Evolutionary conservation across 1,284 basidiomycete genomes (phyloP), one percentile per base, ranked within the genome.

Genomic region (Microbotryum scabiosae): DNA sequence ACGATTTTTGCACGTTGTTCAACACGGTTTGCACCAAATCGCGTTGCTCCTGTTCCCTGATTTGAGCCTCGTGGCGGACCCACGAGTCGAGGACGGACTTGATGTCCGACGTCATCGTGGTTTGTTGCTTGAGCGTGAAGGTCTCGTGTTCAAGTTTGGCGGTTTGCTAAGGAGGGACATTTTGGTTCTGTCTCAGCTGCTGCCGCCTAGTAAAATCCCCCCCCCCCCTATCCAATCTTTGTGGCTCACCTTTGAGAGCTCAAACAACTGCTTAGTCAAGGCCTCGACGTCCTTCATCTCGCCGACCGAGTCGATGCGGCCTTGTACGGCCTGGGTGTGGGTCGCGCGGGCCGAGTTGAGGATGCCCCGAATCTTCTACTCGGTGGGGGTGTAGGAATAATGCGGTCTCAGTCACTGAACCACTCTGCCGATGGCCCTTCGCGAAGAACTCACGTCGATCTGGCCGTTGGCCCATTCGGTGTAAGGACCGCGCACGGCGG

Each of bases 1-100:
- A 78, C 71, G 81, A 82, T 73, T 86, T 84, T 70, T 90, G 80
- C 57, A 97, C 90, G 76, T 88, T 90, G 69, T 84, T 82, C 71
- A 94, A 87, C 73, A 98, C 86, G 60, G 81, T 79, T 81, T 87
- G 86, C 67, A 91, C 87, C 58, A 98, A 85, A 59, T 90, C 86
- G 43, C 83, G 81, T 83, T 98, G 96, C 81, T 98, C 91, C 73
- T 82, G 87, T 82, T 98, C 93, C 80, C 96, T 91, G 75, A 86
- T 82, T 77, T 93, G 90, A 75, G 96, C 92, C 81, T 98, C 94
- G 78, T 85, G 93, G 74, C 94, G 88, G 64, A 94, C 93, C 93
- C 94, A 97, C 75, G 87, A 89, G 82, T 98, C 96, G 63, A 98
- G 84, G 45, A 98, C 93, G 45, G 85, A 72, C 81, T 97, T 98